A percentile compares a stretch with the other conserved stretches of the same genome.
Conservation (phyloP, 441 rosid genomes). For the Viola pubescens region DNA sequence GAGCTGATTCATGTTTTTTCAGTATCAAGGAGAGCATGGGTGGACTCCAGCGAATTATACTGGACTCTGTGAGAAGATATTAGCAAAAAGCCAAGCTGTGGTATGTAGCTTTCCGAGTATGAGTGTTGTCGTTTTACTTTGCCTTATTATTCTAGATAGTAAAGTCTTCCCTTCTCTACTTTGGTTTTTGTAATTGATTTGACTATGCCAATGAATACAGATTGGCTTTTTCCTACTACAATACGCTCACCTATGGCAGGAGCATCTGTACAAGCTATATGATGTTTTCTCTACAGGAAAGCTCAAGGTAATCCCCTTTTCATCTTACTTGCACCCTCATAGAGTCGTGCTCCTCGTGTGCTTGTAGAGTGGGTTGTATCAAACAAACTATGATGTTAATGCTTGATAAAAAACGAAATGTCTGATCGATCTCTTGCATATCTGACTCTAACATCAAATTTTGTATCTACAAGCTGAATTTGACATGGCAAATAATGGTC, state of each 20-base stretch:
- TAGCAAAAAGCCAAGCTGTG: slow-evolving; percentile 94
- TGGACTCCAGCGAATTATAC: slow-evolving; percentile 84
- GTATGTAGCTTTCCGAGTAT: slow-evolving; percentile 36
- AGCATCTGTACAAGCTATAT: slow-evolving; percentile 62
- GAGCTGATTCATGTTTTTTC: slow-evolving; percentile 19
- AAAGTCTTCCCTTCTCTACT: not conserved
- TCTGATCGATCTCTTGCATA: too few relatives aligned
- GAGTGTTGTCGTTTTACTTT: not conserved
- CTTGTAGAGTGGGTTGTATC: not conserved
- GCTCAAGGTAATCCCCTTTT: slow-evolving; percentile 59
- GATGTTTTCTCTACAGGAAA: slow-evolving; percentile 65
- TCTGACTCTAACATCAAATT: too few relatives aligned
- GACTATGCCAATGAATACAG: slow-evolving; percentile 35
- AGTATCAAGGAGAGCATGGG: slow-evolving; percentile 94
- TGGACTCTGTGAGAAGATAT: slow-evolving; percentile 85
- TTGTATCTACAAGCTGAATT: not conserved
- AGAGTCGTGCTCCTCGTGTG: too few relatives aligned
- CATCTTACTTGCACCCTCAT: too few relatives aligned
- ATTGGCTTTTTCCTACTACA: slow-evolving; percentile 90
- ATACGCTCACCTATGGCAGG: slow-evolving; percentile 66
- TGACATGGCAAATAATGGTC: too few relatives aligned
- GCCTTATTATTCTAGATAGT: not conserved
- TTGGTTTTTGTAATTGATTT: slow-evolving; percentile 2
- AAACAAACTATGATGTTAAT: not conserved
- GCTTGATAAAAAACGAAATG: not conserved